Evolutionary conservation across 441 rosid species (phyloP), one percentile per base, ranked within the genome.

Genomic region (Populus tomentosa): DNA sequence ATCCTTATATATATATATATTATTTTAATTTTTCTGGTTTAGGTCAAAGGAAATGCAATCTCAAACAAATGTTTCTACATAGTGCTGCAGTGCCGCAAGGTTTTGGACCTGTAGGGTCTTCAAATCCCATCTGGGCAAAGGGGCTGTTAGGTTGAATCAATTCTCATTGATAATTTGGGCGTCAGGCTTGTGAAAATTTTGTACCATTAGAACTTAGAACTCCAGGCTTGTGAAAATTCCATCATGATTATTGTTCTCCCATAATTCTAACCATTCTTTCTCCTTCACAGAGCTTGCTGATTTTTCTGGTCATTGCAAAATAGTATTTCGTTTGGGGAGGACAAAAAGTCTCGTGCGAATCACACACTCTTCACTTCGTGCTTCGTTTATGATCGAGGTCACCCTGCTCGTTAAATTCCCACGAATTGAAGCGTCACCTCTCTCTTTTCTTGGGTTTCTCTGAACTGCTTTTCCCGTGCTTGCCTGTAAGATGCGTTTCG

Each of bases 231-330:
- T 30, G 32, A 30, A 30, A 30, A 30, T 30, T 30, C 32, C 4
- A 72, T 76, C 70, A 61, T 76, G 62, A 67, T 84, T 75, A 74
- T 75, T 77, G 77, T 70, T 84, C 13, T 74, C 78, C 79, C 67
- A 80, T 77, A 70, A 30, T 72, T 69, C 86, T 83, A 84, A 76
- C 86, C 77, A 76, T 77, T 84, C 73, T 82, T 75, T 85, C 75
- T 82, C 65, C 40, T 70, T 18, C 40, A 66, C 68, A 20, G 62
- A 36, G 63, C 71, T 56, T 72, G 70, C 70, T 70, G 38, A 35
- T 24, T 42, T 63, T 63, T 64, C 0, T 26, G 36, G 14, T 40
- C 36, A 3, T 33, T 62, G 76, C 59, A 50, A 64, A 64, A 26
- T 46, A 61, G 14, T 50, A 23, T 32, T 36, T n/a, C 69, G 13